Conservation (phyloP, 345 rosid genomes). For the Cochlearia excelsa region DNA sequence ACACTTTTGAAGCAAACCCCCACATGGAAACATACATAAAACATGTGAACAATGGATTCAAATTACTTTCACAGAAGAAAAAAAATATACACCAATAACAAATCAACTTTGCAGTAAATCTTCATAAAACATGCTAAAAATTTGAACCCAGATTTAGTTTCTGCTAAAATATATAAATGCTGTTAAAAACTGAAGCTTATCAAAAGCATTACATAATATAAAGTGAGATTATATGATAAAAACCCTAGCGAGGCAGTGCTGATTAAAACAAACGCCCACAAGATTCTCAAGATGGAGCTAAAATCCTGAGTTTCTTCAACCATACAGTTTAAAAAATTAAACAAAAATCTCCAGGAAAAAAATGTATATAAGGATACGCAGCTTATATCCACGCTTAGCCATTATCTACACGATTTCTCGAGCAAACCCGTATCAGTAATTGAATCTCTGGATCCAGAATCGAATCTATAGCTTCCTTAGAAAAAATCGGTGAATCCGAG, state of each 20-base stretch:
- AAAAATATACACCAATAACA: neutral
- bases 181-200: slow-evolving; percentile 12
- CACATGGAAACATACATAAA: neutral
- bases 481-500: slow-evolving; percentile 24
- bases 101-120: neutral
- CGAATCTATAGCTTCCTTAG: slow-evolving; percentile 22
- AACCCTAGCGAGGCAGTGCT: slow-evolving; percentile 20
- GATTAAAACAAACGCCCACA: neutral
- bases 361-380: slow-evolving; percentile 68
- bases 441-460: slow-evolving; percentile 21
- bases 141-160: neutral
- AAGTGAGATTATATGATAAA: neutral
- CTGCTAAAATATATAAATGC: slow-evolving; percentile 9
- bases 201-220: slow-evolving; percentile 9
- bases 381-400: slow-evolving; percentile 96
- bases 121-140: slow-evolving; percentile 1
- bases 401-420: slow-evolving; percentile 34
- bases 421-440: slow-evolving; percentile 13
- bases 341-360: slow-evolving; percentile 14
- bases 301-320: slow-evolving; percentile 5
- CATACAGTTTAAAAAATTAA: slow-evolving; percentile 3
- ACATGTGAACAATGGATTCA: slow-evolving; percentile 1
- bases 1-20: slow-evolving; percentile 1
- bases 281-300: neutral
- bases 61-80: neutral